Evolutionary conservation across 305 asterid species (phyloP), one percentile per base, ranked within the genome.

Genomic region (Striga hermonthica): DNA sequence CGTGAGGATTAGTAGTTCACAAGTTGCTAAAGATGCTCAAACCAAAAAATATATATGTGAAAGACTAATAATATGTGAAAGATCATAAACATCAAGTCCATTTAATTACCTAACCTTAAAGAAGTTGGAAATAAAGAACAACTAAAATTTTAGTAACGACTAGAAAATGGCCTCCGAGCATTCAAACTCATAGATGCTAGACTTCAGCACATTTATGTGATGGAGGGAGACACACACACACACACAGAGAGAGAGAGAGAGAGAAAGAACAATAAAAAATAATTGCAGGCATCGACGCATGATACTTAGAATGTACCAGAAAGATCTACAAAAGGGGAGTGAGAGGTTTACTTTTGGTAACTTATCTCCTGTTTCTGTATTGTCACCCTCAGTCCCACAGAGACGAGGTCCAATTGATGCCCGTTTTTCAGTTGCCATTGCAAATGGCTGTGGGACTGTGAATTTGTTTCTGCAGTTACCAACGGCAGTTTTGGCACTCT

Each of bases 361-460:
- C 70, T 76, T 83, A 44, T 62, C 75, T 39, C 66, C 78, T 40
- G 63, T 60, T 50, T 15, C 64, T 50, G 44, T 66, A 58, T 72
- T 74, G 60, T 75, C 84, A 48, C 59, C 38, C 70, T 84, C 89
- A 54, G 69, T 74, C 37, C 81, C 86, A 44, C 70, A 60, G 34
- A 79, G 75, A 15, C 80, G 87, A 47, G 72, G 31, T 56, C 89
- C 96, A 57, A 68, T 67, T 12, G 72, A 69, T 13, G 89, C 90
- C 39, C 89, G 90, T 74, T 86, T 86, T 66, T 82, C 90, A 68
- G 92, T 86, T 65, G 90, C 92, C 80, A 89, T 75, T 68, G 92
- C 82, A 80, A 84, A 89, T n/a, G 96, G 96, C 63, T 76, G 87
- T 8, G 96, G 95, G 53, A 89, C 83, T 12, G 91, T 81, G 76